These are phyloP conservation scores for Phytophthora citrophthora DNA, from an alignment of 352 stramenopile species.

Conservation along the genomic window DNA sequence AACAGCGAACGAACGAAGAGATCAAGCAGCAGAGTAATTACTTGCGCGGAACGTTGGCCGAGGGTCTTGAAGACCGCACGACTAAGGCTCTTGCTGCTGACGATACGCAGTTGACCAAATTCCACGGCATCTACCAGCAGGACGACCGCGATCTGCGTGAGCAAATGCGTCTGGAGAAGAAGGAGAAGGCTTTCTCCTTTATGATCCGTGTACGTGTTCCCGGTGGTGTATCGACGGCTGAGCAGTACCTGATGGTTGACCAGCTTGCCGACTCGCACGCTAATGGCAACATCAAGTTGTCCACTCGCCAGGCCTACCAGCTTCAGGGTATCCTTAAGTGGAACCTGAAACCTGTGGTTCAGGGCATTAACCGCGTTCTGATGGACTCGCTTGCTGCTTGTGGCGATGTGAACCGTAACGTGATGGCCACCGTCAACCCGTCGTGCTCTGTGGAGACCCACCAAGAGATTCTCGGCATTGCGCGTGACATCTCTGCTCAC, in stretches of 20 bases:
- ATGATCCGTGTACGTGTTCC: constrained; percentile 98
- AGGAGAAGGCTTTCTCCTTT: constrained; percentile 95
- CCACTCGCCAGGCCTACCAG: constrained; percentile 97
- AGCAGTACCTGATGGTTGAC: constrained; percentile 95
- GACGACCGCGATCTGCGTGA: constrained; percentile 92
- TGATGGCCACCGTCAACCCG: constrained; percentile 93
- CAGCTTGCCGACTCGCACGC: constrained; percentile 93
- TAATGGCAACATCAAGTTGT: constrained; percentile 95
- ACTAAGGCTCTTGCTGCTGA: constrained; percentile 75
- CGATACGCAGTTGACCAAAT: constrained; percentile 93
- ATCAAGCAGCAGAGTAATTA: constrained; percentile 87
- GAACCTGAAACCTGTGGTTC: constrained; percentile 96
- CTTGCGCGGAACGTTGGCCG: constrained; percentile 70
- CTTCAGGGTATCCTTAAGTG: constrained; percentile 97
- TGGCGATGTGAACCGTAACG: constrained; percentile 97
- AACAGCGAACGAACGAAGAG: constrained; percentile 83
- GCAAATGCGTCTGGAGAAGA: constrained; percentile 78
- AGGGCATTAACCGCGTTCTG: constrained; percentile 89
- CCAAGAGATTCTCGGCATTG: constrained; percentile 81
- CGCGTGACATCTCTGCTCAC: constrained; percentile 93
- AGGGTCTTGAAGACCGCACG: constrained; percentile 70
- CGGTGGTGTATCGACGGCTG: constrained; percentile 92
- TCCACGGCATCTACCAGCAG: constrained; percentile 98
- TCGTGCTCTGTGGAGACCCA: constrained; percentile 90
- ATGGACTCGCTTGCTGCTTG: constrained; percentile 97